Evolutionary conservation across 2,329 filamentous ascomycete species (phyloP).

Genomic region (Ceratocystis colombiana): DNA sequence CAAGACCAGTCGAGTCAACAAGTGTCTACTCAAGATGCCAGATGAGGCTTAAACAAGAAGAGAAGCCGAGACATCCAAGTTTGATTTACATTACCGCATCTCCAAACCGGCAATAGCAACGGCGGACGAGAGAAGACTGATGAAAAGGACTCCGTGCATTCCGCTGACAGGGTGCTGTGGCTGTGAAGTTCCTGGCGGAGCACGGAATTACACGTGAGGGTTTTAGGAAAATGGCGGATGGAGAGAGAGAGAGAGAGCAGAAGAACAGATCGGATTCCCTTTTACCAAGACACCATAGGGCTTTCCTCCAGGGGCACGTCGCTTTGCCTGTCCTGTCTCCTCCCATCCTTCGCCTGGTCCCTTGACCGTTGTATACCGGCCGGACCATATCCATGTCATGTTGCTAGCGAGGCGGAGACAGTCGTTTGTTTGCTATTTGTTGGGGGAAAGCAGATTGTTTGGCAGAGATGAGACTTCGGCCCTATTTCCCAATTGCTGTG

Average conservation of each 20-base stretch:
- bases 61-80: slow-evolving; percentile 1
- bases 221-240: background rate
- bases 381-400: too few species aligned
- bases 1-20: background rate
- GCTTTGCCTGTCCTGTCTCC: too few species aligned
- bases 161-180: background rate
- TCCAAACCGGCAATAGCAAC: background rate
- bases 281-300: background rate
- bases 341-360: too few species aligned
- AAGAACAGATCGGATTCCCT: background rate
- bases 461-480: background rate
- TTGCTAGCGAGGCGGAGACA: too few species aligned
- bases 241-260: background rate
- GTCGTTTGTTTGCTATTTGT: too few species aligned
- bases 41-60: background rate
- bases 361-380: too few species aligned
- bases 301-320: too few species aligned
- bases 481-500: slow-evolving; percentile 4
- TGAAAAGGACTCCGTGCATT: background rate
- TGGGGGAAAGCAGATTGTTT: too few species aligned
- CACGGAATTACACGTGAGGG: background rate
- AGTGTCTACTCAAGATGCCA: background rate
- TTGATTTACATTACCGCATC: background rate
- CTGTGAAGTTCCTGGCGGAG: background rate
- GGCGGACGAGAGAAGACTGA: background rate